phyloP scores from a whole-genome alignment of 31 red algal genomes.

The Endocladia muricata region DNA sequence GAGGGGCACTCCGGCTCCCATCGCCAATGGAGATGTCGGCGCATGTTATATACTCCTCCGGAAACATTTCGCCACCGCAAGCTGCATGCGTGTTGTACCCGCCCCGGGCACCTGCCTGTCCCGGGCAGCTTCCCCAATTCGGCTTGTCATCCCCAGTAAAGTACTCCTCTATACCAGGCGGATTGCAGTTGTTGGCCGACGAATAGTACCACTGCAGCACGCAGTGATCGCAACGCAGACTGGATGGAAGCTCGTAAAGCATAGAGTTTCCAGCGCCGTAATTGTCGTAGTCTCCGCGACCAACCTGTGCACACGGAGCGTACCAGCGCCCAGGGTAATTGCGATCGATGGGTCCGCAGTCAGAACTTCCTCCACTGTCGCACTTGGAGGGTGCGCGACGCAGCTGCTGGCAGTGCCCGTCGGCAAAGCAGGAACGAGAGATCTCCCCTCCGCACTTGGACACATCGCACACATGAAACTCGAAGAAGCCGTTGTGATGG shows the following conservation, averaged over 20 bases:
- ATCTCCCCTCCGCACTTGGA: conserved; percentile 74
- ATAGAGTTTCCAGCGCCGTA: neutral
- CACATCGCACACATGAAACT: conserved; percentile 65
- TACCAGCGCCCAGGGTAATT: conserved; percentile 68
- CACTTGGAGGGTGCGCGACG: conserved; percentile 42
- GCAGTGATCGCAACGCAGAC: conserved; percentile 40
- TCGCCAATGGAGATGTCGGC: conserved; percentile 15
- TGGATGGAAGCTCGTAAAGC: neutral
- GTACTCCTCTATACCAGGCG: conserved; percentile 25
- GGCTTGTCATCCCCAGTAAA: conserved; percentile 16
- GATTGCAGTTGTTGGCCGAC: conserved; percentile 45
- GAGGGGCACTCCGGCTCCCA: neutral
- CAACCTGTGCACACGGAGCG: conserved; percentile 28
- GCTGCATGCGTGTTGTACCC: neutral
- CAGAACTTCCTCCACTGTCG: conserved; percentile 17
- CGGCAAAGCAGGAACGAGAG: conserved; percentile 29
- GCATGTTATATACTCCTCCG: conserved; percentile 30
- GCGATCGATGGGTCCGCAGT: conserved; percentile 58
- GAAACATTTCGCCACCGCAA: neutral
- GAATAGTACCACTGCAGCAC: conserved; percentile 62
- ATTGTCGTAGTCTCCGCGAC: neutral
- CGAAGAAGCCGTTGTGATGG: conserved; percentile 68
- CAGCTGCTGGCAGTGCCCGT: conserved; percentile 57
- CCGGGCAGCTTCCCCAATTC: conserved; percentile 10
- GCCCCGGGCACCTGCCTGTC: conserved; percentile 19